Base-by-base conservation (phyloP, 352 stramenopile species). In the Globisporangium megalacanthum region DNA sequence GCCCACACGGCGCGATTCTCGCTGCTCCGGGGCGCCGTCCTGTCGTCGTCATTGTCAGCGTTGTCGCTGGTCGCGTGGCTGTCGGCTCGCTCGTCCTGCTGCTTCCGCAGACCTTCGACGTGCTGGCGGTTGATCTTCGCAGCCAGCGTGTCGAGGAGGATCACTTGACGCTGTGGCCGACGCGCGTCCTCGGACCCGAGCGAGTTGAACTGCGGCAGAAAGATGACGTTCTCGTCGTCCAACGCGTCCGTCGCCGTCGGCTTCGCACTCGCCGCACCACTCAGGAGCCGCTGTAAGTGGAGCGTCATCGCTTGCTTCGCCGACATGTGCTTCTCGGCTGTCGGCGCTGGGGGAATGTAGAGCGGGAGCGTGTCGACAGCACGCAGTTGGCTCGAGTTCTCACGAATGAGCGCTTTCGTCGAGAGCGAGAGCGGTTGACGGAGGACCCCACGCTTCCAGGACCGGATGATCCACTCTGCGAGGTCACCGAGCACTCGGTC, bases 121-220 rank as follows among this genome's bases (percentile, higher is more conserved):
- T 83, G 78, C 10, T 84, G 67, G 11, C 64, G 70, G 20, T 82
- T 87, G 20, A 87, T 70, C 25, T 70, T 77, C 10, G 57, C 54
- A 0, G 77, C 77, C 29, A 90, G 56, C 9, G 77, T 81, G 31
- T 89, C 77, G 25, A 89, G 64, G 10, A 82, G 42, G 46, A 86
- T 72, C 1, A 64, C 75, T 62, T 85, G 72, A 35, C 76, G 74
- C 1, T 72, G 52, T 2, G 74, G 76, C n/a, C 76, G 70, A 22
- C 72, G 72, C 58, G 69, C 72, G 46, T 84, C 64, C 39, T 79
- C 74, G n/a, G 79, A 86, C 0, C 79, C 79, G 8, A 89, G 61
- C 37, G 78, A 88, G 44, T 86, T 85, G 49, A 79, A 87, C 33
- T 79, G 74, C 8, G 75, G 72, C 2, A 87, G 53, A 37, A 83